A percentile compares a stretch with the other conserved stretches of the same genome.
These are phyloP conservation scores for Fusarium bactridioides DNA, from an alignment of 2,329 filamentous ascomycete species.

Conservation along the genomic window DNA sequence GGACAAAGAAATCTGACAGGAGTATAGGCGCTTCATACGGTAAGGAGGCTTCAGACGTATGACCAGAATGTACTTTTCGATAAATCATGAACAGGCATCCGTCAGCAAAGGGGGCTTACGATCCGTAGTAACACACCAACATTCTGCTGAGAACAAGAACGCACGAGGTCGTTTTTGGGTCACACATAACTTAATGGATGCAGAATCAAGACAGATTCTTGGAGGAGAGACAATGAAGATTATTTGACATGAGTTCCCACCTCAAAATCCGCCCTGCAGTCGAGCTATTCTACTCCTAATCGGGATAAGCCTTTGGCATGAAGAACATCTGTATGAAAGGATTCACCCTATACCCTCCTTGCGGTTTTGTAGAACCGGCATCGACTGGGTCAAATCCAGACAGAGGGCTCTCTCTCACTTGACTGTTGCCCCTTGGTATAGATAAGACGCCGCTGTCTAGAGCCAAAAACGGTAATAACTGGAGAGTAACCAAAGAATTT, in stretches of 20 bases:
- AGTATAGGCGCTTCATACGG: background rate
- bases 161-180: slow-evolving; percentile 13
- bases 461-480: background rate
- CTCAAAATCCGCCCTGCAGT: slow-evolving; percentile 5
- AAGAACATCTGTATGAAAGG: background rate
- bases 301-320: background rate
- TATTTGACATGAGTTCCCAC: slow-evolving; percentile 11
- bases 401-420: background rate
- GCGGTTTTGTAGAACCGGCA: background rate
- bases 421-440: background rate
- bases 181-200: slow-evolving; percentile 12
- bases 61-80: background rate
- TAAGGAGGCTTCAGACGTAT: background rate
- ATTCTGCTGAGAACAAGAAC: slow-evolving; percentile 1
- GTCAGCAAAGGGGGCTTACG: background rate
- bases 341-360: background rate
- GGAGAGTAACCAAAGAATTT: background rate
- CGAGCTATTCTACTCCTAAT: slow-evolving; percentile 24
- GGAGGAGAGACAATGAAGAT: background rate
- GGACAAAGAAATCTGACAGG: background rate
- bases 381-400: background rate
- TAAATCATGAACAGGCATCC: background rate
- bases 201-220: slow-evolving; percentile 12
- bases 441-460: background rate
- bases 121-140: background rate